Evolutionary conservation across 257 asterid genomes (phyloP), one percentile per base, ranked within the genome.

Genomic region (Ophiorrhiza pumila): DNA sequence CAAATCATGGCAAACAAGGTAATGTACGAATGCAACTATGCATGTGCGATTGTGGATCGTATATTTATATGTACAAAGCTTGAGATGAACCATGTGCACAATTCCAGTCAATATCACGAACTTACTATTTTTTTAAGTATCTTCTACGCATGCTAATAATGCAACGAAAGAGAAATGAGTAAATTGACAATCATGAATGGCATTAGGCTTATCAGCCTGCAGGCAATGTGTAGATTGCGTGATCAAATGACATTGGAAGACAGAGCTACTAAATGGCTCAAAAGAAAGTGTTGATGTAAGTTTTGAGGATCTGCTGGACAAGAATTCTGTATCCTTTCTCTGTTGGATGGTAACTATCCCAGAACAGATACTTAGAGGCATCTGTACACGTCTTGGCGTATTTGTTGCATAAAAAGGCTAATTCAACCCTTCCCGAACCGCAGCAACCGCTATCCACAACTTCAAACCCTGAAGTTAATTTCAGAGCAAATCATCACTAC

Each of bases 271-370:
- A 62, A 15, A 47, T 0, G 52, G 25, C 29, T 76, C 50, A 71
- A 41, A 47, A 15, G 43, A 81, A 66, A 13, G 6, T 32, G 31
- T 64, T 49, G 13, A 75, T 4, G 62, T 49, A 56, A 23, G 49
- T 68, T 4, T 68, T 31, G 29, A 78, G 32, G n/a, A 71, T 29
- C 3, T 45, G 10, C 39, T 71, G 66, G 32, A 71, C 53, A 23
- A 84, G 81, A 15, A 79, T 47, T 35, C 27, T 79, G 73, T 77
- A 84, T 14, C 73, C 86, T 72, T 31, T 71, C 56, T 79, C 84
- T 0, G 88, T 79, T 18, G 84, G 88, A 77, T 82, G 88, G 42
- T 65, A 80, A 77, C 78, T 73, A 66, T 81, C 88, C 88, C 88
- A 84, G 34, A 84, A 79, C 0, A 84, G 56, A 75, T 74, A 78